phyloP scores from a whole-genome alignment of 108 stramenopile genomes.

The Hondaea fermentalgiana region DNA sequence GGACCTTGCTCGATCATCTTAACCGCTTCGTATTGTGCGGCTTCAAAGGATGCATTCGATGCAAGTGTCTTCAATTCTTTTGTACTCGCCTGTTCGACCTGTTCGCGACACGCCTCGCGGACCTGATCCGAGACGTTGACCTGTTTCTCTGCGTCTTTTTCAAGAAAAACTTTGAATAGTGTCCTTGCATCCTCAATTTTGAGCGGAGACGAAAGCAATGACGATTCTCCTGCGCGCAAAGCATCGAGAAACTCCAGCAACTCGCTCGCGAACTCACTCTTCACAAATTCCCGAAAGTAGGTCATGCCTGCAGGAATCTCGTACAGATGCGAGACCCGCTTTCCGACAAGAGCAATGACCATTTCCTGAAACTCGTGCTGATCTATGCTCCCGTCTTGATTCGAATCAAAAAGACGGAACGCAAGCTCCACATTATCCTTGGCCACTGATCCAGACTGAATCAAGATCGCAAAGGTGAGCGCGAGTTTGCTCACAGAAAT shows the following conservation, averaged over 20 bases:
- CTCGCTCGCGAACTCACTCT: background rate
- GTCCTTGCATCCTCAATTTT: background rate
- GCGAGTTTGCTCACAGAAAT: background rate
- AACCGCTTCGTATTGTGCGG: background rate
- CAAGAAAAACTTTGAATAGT: background rate
- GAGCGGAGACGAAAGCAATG: background rate
- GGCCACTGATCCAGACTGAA: background rate
- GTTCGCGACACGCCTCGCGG: background rate
- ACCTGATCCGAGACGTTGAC: background rate
- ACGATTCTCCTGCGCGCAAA: too few species aligned
- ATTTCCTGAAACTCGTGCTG: background rate
- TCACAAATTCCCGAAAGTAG: background rate
- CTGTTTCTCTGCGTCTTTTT: background rate
- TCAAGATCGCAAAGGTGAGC: background rate
- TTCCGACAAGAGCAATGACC: background rate
- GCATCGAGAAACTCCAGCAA: background rate
- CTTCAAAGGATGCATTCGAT: background rate
- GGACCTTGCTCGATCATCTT: background rate
- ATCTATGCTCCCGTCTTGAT: background rate
- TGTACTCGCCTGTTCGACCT: background rate
- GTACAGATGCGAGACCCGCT: background rate
- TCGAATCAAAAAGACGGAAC: constrained; percentile 1
- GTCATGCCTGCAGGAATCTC: background rate
- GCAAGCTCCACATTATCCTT: constrained; percentile 8
- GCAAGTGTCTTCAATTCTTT: background rate